Evolutionary conservation across 495 filamentous ascomycete genomes (phyloP).

Genomic region (Penicillium paradoxum): DNA sequence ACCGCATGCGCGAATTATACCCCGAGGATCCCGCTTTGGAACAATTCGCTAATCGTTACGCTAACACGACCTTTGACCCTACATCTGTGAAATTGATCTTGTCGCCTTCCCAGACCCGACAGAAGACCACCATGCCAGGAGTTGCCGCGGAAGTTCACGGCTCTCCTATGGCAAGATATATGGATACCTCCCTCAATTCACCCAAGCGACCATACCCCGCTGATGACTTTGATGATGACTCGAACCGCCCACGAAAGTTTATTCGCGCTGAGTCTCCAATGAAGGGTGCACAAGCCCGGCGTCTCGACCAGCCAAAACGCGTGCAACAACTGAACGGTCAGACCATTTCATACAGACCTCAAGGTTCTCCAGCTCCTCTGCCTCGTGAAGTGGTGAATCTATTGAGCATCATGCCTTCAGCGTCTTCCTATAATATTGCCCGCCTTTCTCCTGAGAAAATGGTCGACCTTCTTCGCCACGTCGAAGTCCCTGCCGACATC

Average conservation of each 20-base stretch:
- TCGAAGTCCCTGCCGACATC: slow-evolving; percentile 55
- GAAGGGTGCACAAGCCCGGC: slow-evolving; percentile 75
- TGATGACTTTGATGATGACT: slow-evolving; percentile 69
- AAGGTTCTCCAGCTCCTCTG: slow-evolving; percentile 49
- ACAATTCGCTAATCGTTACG: slow-evolving; percentile 71
- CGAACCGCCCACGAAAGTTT: slow-evolving; percentile 70
- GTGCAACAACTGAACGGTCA: slow-evolving; percentile 32
- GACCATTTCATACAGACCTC: slow-evolving; percentile 35
- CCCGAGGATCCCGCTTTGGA: slow-evolving; percentile 75
- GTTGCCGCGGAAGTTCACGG: slow-evolving; percentile 40
- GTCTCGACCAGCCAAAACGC: slow-evolving; percentile 73
- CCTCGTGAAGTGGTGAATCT: slow-evolving; percentile 80
- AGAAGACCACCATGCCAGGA: slow-evolving; percentile 41
- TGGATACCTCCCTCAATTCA: slow-evolving; percentile 52
- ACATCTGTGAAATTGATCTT: slow-evolving; percentile 75
- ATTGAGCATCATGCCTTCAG: slow-evolving; percentile 73
- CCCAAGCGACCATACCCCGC: slow-evolving; percentile 67
- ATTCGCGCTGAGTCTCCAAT: slow-evolving; percentile 79
- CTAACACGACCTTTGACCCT: slow-evolving; percentile 64
- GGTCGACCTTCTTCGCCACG: slow-evolving; percentile 65
- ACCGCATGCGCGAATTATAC: slow-evolving; percentile 86
- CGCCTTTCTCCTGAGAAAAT: slow-evolving; percentile 66
- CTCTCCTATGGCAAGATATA: slow-evolving; percentile 50
- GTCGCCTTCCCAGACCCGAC: slow-evolving; percentile 70
- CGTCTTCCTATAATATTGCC: slow-evolving; percentile 62